Percentiles rank a stretch among this genome's conserved stretches.
These are phyloP conservation scores for Combretum micranthum DNA, from an alignment of 345 rosid species.

Conservation along the genomic window DNA sequence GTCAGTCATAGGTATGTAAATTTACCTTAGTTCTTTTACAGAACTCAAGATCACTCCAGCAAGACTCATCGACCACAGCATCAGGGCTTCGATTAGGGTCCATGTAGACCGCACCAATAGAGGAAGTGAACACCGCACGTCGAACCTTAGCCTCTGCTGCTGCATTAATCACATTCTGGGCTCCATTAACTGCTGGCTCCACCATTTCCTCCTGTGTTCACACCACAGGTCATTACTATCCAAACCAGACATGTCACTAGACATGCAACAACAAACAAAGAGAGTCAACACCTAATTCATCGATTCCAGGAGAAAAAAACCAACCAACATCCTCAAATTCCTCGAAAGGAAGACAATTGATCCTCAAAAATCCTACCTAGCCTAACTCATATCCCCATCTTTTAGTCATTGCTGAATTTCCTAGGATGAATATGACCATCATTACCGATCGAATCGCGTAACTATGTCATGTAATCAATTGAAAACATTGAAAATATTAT, in stretches of 20 bases:
- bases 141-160: constrained; percentile 78
- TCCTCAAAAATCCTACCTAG: too few relatives aligned
- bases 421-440: too few relatives aligned
- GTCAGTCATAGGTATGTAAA: too few relatives aligned
- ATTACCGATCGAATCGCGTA: too few relatives aligned
- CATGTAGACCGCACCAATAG: constrained; percentile 85
- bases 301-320: too few relatives aligned
- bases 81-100: constrained; percentile 79
- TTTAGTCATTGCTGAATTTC: too few relatives aligned
- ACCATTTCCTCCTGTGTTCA: constrained; percentile 71
- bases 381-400: too few relatives aligned
- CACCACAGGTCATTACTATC: too few relatives aligned
- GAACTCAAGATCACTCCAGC: constrained; percentile 92
- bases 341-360: too few relatives aligned
- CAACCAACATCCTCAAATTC: too few relatives aligned
- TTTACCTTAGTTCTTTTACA: constrained; percentile 79
- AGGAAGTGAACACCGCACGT: constrained; percentile 81
- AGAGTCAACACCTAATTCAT: not conserved
- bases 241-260: too few relatives aligned
- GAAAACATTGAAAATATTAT: not conserved
- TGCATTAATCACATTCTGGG: constrained; percentile 66
- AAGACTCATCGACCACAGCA: constrained; percentile 66
- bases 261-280: not conserved
- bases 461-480: too few relatives aligned
- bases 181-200: constrained; percentile 87